A percentile compares a stretch with the other conserved stretches of the same genome.
Conservation (phyloP, 2,329 filamentous ascomycete species). For the Penicillium sp. region DNA sequence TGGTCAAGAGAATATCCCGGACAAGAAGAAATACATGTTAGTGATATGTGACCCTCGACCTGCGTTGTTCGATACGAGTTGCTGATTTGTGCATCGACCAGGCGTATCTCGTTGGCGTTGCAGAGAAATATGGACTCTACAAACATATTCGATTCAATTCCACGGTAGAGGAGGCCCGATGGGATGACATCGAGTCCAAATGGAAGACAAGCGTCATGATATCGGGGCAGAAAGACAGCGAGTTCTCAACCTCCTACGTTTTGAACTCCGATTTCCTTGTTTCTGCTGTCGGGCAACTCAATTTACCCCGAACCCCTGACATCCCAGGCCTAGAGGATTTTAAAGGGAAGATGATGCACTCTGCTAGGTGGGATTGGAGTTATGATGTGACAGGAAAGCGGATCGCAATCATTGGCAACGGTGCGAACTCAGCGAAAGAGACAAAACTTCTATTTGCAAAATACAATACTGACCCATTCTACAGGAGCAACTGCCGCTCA, state of each 20-base stretch:
- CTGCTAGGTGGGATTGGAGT: constrained; percentile 61
- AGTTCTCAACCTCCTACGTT: constrained; percentile 54
- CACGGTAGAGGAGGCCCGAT: constrained; percentile 52
- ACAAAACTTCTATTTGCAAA: neutral
- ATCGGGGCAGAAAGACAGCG: constrained; percentile 54
- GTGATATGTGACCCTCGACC: neutral
- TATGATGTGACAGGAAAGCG: constrained; percentile 55
- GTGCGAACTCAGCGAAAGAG: constrained; percentile 27
- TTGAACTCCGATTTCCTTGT: constrained; percentile 58
- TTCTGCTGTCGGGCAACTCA: constrained; percentile 60
- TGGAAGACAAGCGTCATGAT: constrained; percentile 55
- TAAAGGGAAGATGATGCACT: constrained; percentile 56
- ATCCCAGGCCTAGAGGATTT: constrained; percentile 52
- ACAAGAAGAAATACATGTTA: constrained; percentile 59
- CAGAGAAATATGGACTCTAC: constrained; percentile 56
- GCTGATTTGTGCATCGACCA: constrained; percentile 17
- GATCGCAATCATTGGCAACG: constrained; percentile 61
- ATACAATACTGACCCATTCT: neutral
- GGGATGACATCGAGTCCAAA: constrained; percentile 54
- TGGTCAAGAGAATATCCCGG: constrained; percentile 61
- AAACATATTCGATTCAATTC: constrained; percentile 60
- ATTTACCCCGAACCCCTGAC: constrained; percentile 52
- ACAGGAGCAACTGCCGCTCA: constrained; percentile 58
- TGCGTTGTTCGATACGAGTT: neutral
- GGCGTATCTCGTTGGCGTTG: constrained; percentile 54